These are phyloP conservation scores for Rhodomyrtus tomentosa DNA, from an alignment of 345 rosid genomes.

Conservation along the genomic window DNA sequence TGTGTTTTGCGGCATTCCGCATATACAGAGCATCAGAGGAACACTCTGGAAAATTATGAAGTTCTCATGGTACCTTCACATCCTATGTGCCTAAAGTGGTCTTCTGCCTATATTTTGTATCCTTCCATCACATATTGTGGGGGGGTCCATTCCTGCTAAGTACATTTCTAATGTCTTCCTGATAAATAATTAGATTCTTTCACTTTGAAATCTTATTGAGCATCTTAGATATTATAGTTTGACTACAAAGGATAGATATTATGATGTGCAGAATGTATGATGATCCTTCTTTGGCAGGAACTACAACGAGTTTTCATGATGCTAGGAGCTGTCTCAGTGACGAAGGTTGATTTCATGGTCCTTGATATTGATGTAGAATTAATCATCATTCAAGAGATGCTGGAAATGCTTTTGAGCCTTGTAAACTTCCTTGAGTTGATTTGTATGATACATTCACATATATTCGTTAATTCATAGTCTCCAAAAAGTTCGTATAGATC, in stretches of 20 bases:
- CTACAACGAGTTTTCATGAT: not conserved
- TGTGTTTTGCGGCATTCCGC: conserved; percentile 80
- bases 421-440: not conserved
- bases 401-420: not conserved
- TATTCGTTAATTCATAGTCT: not conserved
- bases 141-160: not conserved
- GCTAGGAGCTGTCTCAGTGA: not conserved
- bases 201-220: not conserved
- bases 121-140: not conserved
- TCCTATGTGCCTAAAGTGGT: not conserved
- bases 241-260: not conserved
- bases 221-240: not conserved
- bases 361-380: not conserved
- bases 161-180: not conserved
- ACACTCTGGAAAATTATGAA: conserved; percentile 29
- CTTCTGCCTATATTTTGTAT: not conserved
- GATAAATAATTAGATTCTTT: not conserved
- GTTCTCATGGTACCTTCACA: not conserved
- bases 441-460: not conserved
- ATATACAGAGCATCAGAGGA: conserved; percentile 46
- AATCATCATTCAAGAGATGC: not conserved
- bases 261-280: not conserved
- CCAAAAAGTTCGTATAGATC: not conserved
- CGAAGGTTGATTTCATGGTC: not conserved
- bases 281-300: not conserved